Conservation (phyloP, 441 rosid species). For the Euphorbia celastroides region DNA sequence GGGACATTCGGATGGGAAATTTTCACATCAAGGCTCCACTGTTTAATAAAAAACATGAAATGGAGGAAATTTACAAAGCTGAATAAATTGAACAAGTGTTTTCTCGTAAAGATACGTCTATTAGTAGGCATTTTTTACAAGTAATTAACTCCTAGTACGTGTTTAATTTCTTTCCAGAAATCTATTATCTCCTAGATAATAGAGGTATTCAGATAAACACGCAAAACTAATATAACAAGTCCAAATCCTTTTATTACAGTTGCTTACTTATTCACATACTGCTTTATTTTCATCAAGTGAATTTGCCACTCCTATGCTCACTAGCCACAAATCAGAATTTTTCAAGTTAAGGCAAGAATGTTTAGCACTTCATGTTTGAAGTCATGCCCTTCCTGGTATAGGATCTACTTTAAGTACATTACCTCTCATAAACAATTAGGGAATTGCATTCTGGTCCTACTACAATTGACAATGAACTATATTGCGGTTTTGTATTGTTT, state of each 20-base stretch:
- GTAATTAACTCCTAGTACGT: too few species aligned
- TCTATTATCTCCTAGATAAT: not conserved
- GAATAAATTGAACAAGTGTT: not conserved
- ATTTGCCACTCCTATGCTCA: not conserved
- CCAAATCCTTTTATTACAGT: not conserved
- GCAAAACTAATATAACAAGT: not conserved
- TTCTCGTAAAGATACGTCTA: not conserved
- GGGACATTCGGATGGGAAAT: not conserved
- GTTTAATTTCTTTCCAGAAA: not conserved
- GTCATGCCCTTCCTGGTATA: not conserved
- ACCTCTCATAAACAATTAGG: not conserved
- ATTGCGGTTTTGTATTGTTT: not conserved
- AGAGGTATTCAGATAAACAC: not conserved
- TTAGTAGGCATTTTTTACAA: not conserved
- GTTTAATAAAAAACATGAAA: not conserved
- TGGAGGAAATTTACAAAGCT: not conserved
- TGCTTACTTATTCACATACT: not conserved
- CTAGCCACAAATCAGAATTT: not conserved
- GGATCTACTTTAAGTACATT: not conserved
- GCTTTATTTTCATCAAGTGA: not conserved
- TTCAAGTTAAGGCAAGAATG: not conserved
- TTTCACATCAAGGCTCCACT: not conserved
- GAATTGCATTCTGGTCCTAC: not conserved
- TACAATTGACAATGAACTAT: not conserved
- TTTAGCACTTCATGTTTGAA: not conserved